A percentile compares a stretch with the other conserved stretches of the same genome.
These are phyloP conservation scores for Hymenoscyphus scutula DNA, from an alignment of 2,329 filamentous ascomycete genomes.

Conservation along the genomic window DNA sequence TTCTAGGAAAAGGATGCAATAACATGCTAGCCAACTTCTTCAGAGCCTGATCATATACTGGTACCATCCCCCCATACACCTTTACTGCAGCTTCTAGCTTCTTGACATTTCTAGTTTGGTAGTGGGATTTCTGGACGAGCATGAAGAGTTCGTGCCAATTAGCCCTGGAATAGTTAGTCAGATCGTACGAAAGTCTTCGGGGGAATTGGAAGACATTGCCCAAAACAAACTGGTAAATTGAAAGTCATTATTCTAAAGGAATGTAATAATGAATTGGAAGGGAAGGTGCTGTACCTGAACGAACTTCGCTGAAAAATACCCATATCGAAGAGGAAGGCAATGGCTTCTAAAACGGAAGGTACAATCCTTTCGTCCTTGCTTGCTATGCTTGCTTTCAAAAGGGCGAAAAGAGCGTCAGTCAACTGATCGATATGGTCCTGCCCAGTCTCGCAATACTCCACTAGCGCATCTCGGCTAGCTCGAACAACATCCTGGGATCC, in stretches of 20 bases:
- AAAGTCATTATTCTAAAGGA: not conserved
- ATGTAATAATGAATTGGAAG: too few relatives aligned
- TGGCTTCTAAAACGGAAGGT: slow-evolving; percentile 72
- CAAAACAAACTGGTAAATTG: not conserved
- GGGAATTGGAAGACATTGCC: too few relatives aligned
- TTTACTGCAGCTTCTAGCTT: slow-evolving; percentile 79
- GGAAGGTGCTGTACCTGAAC: slow-evolving; percentile 25
- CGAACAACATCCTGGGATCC: slow-evolving; percentile 74
- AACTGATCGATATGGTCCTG: slow-evolving; percentile 38
- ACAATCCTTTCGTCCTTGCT: slow-evolving; percentile 61
- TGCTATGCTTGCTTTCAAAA: slow-evolving; percentile 50
- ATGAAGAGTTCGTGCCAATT: slow-evolving; percentile 63
- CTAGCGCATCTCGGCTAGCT: slow-evolving; percentile 63
- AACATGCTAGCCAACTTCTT: slow-evolving; percentile 72
- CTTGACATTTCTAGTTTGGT: slow-evolving; percentile 77
- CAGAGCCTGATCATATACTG: slow-evolving; percentile 45
- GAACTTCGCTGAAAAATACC: slow-evolving; percentile 45
- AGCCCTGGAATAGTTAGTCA: not conserved
- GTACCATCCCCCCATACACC: slow-evolving; percentile 70
- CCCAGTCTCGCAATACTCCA: slow-evolving; percentile 46
- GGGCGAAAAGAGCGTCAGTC: slow-evolving; percentile 51
- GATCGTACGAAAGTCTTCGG: too few relatives aligned
- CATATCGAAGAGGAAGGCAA: slow-evolving; percentile 73
- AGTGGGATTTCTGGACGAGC: slow-evolving; percentile 73
- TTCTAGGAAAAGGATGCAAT: slow-evolving; percentile 77